These are phyloP conservation scores for Epichloe brachyelytri DNA, from an alignment of 2,329 filamentous ascomycete species.

Conservation along the genomic window DNA sequence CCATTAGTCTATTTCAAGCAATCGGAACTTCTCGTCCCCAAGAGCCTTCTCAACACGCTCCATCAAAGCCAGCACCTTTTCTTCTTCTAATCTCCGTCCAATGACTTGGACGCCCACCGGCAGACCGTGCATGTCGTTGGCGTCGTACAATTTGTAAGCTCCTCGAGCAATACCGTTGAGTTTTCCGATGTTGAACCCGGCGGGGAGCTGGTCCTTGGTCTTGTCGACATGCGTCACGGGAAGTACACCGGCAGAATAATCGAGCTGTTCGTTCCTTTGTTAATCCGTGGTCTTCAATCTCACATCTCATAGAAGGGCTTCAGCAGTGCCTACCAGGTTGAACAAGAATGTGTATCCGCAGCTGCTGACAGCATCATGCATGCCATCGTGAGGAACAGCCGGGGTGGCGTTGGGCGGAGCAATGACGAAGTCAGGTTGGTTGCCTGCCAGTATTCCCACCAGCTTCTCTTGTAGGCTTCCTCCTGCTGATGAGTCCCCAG, in stretches of 20 bases:
- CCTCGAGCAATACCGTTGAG: conserved; percentile 71
- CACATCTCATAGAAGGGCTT: not conserved
- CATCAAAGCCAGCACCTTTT: conserved; percentile 78
- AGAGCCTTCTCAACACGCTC: conserved; percentile 63
- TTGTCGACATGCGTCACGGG: conserved; percentile 78
- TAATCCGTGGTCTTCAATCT: not conserved
- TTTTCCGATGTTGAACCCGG: conserved; percentile 43
- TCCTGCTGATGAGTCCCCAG: conserved; percentile 65
- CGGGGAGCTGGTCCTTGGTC: conserved; percentile 50
- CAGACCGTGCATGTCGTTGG: conserved; percentile 69
- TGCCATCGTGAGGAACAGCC: conserved; percentile 73
- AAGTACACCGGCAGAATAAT: conserved; percentile 72
- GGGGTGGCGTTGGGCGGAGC: conserved; percentile 83
- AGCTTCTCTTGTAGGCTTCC: conserved; percentile 68
- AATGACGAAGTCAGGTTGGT: conserved; percentile 61
- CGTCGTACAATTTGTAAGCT: conserved; percentile 78
- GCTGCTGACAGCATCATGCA: conserved; percentile 72
- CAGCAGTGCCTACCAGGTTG: conserved; percentile 50
- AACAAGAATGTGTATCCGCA: conserved; percentile 93
- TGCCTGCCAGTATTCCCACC: conserved; percentile 77
- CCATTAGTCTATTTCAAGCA: conserved; percentile 33
- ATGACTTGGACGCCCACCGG: conserved; percentile 81
- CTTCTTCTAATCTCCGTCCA: conserved; percentile 67
- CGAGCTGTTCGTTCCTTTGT: conserved; percentile 39
- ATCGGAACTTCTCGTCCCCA: conserved; percentile 39